Conservation (phyloP, 2,329 filamentous ascomycete species). For the Magnaporthiopsis rhizophila region DNA sequence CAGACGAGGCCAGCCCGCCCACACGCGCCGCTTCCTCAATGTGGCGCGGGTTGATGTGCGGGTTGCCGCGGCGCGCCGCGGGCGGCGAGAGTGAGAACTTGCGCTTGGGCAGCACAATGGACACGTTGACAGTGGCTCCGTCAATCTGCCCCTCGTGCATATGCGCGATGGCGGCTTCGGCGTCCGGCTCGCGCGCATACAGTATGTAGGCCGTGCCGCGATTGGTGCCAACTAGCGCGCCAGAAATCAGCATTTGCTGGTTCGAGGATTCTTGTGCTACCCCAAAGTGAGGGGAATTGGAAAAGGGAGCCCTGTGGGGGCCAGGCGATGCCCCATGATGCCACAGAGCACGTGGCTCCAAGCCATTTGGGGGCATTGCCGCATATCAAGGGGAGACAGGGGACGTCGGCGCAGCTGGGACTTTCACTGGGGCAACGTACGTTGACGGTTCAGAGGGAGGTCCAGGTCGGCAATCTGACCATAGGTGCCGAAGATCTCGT, state of each 20-base stretch:
- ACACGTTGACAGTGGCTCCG: slow-evolving; percentile 74
- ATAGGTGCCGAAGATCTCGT: slow-evolving; percentile 87
- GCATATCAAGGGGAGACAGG: neutral
- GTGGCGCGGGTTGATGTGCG: slow-evolving; percentile 48
- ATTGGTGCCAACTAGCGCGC: slow-evolving; percentile 56
- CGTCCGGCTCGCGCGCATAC: slow-evolving; percentile 67
- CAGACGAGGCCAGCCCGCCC: slow-evolving; percentile 5
- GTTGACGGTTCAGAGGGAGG: slow-evolving; percentile 79
- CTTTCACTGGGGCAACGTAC: slow-evolving; percentile 39
- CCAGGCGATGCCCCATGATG: neutral
- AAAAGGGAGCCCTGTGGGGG: neutral
- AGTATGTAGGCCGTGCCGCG: slow-evolving; percentile 91
- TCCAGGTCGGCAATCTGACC: slow-evolving; percentile 81
- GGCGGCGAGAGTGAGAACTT: slow-evolving; percentile 78
- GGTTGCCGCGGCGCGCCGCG: slow-evolving; percentile 50
- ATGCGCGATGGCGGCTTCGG: slow-evolving; percentile 82
- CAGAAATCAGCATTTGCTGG: neutral
- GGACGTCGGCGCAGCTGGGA: slow-evolving; percentile 5
- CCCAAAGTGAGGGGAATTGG: neutral
- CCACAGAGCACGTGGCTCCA: neutral
- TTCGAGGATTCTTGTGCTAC: neutral
- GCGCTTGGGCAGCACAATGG: slow-evolving; percentile 76
- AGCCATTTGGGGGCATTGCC: neutral
- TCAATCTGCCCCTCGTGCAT: slow-evolving; percentile 98
- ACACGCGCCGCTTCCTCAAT: slow-evolving; percentile 5